Conservation (phyloP, 2,329 filamentous ascomycete species). For the Coniochaeta sp. region DNA sequence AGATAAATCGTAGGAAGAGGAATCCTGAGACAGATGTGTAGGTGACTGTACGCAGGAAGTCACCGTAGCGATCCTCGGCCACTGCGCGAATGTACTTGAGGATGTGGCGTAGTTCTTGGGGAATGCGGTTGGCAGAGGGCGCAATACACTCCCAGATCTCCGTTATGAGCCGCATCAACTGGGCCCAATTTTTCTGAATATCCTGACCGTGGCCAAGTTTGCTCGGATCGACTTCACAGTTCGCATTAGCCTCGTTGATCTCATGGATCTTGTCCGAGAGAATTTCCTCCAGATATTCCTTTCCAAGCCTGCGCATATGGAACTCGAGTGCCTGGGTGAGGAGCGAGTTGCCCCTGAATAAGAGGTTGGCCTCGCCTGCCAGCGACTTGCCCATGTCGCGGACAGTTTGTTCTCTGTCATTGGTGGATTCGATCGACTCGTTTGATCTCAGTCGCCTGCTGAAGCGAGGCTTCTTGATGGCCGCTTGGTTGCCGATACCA, state of each 20-base stretch:
- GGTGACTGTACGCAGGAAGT: slow-evolving; percentile 80
- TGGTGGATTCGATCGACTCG: slow-evolving; percentile 56
- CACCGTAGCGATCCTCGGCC: slow-evolving; percentile 89
- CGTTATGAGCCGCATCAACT: slow-evolving; percentile 68
- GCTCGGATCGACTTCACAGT: slow-evolving; percentile 93
- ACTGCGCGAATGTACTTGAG: slow-evolving; percentile 89
- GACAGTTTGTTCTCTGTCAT: slow-evolving; percentile 64
- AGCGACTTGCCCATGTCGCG: slow-evolving; percentile 73
- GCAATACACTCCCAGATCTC: slow-evolving; percentile 82
- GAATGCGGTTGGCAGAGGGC: slow-evolving; percentile 66
- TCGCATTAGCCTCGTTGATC: slow-evolving; percentile 83
- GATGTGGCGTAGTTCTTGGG: slow-evolving; percentile 74
- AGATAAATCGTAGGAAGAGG: slow-evolving; percentile 89
- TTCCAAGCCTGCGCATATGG: slow-evolving; percentile 90
- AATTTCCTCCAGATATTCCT: slow-evolving; percentile 84
- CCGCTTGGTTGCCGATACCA: slow-evolving; percentile 75
- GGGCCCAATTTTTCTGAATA: slow-evolving; percentile 74
- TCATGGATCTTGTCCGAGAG: slow-evolving; percentile 79
- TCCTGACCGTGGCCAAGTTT: slow-evolving; percentile 62
- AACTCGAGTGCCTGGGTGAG: slow-evolving; percentile 90
- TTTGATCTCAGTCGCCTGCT: slow-evolving; percentile 64
- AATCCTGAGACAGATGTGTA: slow-evolving; percentile 96
- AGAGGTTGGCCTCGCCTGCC: slow-evolving; percentile 82
- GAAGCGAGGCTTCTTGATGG: slow-evolving; percentile 67
- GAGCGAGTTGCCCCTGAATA: slow-evolving; percentile 92